A percentile compares a stretch with the other conserved stretches of the same genome.
Conservation (phyloP, 305 asterid genomes). For the Fraxinus nigra region DNA sequence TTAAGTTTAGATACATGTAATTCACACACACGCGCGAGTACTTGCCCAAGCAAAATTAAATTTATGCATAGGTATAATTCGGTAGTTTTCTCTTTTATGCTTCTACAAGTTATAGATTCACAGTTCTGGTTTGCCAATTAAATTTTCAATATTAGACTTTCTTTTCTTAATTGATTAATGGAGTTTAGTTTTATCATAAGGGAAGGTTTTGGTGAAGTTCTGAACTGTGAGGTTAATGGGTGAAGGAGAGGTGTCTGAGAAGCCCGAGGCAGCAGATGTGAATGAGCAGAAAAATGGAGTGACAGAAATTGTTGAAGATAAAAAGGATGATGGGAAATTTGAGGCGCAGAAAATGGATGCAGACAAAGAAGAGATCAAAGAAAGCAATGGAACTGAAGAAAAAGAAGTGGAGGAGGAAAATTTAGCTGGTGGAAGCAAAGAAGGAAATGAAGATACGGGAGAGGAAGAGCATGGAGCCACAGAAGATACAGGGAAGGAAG, state of each 20-base stretch:
- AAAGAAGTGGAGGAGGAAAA: conserved; percentile 10
- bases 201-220: not conserved
- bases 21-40: not conserved
- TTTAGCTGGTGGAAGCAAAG: conserved; percentile 1
- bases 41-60: not conserved
- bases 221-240: conserved; percentile 41
- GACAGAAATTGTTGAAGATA: not conserved
- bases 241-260: conserved; percentile 52
- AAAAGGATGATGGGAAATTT: not conserved
- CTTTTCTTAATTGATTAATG: conserved; percentile 1
- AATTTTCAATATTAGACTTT: not conserved
- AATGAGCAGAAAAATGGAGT: conserved; percentile 9
- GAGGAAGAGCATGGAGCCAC: conserved; percentile 19
- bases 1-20: not conserved
- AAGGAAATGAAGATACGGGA: not conserved
- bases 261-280: conserved; percentile 45
- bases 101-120: not conserved
- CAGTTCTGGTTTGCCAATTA: not conserved
- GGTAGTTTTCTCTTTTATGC: not conserved
- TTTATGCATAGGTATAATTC: not conserved
- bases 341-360: not conserved
- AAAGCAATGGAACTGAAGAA: conserved; percentile 24
- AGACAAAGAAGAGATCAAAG: not conserved
- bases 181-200: not conserved
- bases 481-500: conserved; percentile 20